Evolutionary conservation across 1,284 basidiomycete species (phyloP).

Genomic region (Ganoderma boninense): DNA sequence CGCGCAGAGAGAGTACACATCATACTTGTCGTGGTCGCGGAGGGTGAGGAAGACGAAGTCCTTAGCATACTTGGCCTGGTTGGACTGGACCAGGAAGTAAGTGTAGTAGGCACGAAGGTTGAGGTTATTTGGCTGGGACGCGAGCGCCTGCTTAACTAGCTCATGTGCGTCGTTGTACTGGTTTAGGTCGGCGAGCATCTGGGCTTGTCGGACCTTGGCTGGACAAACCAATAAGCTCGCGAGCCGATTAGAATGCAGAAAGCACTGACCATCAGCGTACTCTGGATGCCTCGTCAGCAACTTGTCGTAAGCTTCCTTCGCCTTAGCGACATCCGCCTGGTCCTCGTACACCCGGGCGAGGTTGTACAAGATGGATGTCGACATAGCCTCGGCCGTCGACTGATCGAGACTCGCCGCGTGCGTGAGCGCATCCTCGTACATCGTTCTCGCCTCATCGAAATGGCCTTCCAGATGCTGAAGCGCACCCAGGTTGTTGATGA

Average conservation of each 20-base stretch:
- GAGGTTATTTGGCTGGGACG: slow-evolving; percentile 73
- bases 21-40: slow-evolving; percentile 84
- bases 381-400: slow-evolving; percentile 69
- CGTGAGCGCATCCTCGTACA: slow-evolving; percentile 77
- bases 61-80: slow-evolving; percentile 76
- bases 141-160: slow-evolving; percentile 86
- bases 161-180: slow-evolving; percentile 85
- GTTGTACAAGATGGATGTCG: slow-evolving; percentile 89
- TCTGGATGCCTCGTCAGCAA: slow-evolving; percentile 88
- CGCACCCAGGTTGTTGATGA: slow-evolving; percentile 87
- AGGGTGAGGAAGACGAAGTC: slow-evolving; percentile 89
- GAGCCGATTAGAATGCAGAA: background rate
- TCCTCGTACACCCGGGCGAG: slow-evolving; percentile 90
- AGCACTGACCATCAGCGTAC: slow-evolving; percentile 86
- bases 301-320: slow-evolving; percentile 87
- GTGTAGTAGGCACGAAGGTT: slow-evolving; percentile 89
- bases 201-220: slow-evolving; percentile 90
- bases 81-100: slow-evolving; percentile 85
- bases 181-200: slow-evolving; percentile 75
- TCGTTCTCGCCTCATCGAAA: slow-evolving; percentile 58
- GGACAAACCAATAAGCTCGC: background rate
- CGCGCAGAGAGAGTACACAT: slow-evolving; percentile 91
- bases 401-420: slow-evolving; percentile 57
- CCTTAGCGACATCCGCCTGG: slow-evolving; percentile 72
- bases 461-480: slow-evolving; percentile 79